Evolutionary conservation across 495 filamentous ascomycete species (phyloP).

Genomic region (Platismatia glauca): DNA sequence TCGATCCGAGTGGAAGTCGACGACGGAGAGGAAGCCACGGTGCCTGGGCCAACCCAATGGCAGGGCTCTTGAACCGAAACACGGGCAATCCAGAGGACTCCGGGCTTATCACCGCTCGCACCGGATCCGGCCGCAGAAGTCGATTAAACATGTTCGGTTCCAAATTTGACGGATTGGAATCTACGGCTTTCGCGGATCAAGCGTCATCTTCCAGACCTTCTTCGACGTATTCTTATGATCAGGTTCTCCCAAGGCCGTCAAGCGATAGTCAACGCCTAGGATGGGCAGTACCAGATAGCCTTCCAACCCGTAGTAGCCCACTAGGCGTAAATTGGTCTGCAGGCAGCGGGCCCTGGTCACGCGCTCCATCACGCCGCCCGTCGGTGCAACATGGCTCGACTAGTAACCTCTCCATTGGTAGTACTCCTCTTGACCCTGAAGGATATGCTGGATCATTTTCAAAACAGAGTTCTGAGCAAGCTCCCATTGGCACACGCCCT

Average conservation of each 20-base stretch:
- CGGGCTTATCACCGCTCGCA: slow-evolving; percentile 36
- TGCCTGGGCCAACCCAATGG: slow-evolving; percentile 52
- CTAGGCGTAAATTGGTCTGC: slow-evolving; percentile 51
- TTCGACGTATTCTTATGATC: slow-evolving; percentile 71
- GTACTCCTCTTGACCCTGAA: slow-evolving; percentile 40
- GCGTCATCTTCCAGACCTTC: slow-evolving; percentile 65
- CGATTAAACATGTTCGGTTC: slow-evolving; percentile 57
- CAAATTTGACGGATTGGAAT: slow-evolving; percentile 49
- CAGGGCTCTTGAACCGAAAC: slow-evolving; percentile 42
- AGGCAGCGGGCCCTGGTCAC: slow-evolving; percentile 44
- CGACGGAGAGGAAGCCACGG: slow-evolving; percentile 57
- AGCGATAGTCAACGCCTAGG: slow-evolving; percentile 63
- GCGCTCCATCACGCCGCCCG: slow-evolving; percentile 45
- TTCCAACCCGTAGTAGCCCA: slow-evolving; percentile 43
- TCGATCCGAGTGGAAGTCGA: slow-evolving; percentile 59
- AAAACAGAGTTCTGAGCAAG: slow-evolving; percentile 41
- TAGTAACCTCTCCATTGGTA: slow-evolving; percentile 43
- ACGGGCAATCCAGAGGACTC: slow-evolving; percentile 31
- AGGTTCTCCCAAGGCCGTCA: slow-evolving; percentile 63
- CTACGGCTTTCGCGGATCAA: slow-evolving; percentile 46
- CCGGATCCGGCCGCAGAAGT: slow-evolving; percentile 36
- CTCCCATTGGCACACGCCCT: slow-evolving; percentile 47
- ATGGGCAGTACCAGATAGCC: slow-evolving; percentile 48
- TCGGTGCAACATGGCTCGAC: slow-evolving; percentile 50
- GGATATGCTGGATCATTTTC: slow-evolving; percentile 36